phyloP scores from a whole-genome alignment of 768 basidiomycete genomes.

The Xanthoconium purpureum region DNA sequence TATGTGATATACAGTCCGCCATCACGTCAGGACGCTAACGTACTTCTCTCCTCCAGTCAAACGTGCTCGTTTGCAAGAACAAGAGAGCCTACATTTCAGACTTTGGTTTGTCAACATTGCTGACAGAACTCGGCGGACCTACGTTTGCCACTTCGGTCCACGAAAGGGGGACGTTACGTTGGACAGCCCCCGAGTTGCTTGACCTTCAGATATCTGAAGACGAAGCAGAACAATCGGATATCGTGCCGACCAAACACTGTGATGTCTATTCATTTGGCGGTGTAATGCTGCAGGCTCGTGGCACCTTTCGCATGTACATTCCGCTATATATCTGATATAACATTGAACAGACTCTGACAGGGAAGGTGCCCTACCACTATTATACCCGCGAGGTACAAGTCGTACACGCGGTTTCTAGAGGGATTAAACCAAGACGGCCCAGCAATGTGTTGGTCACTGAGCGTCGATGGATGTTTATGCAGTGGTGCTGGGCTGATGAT shows the following conservation, averaged over 20 bases:
- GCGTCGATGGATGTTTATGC: constrained; percentile 10
- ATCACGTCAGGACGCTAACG: neutral
- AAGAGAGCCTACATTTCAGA: constrained; percentile 31
- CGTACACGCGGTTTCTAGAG: constrained; percentile 9
- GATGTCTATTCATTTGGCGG: constrained; percentile 28
- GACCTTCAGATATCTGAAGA: constrained; percentile 13
- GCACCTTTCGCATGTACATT: neutral
- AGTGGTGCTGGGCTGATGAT: constrained; percentile 23
- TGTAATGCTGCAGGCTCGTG: constrained; percentile 26
- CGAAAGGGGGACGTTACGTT: constrained; percentile 29
- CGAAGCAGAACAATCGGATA: constrained; percentile 9
- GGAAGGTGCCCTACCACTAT: constrained; percentile 16
- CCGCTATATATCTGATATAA: neutral
- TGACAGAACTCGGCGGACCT: constrained; percentile 36
- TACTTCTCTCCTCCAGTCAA: constrained; percentile 4
- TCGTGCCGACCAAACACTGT: constrained; percentile 8
- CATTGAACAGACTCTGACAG: constrained; percentile 5
- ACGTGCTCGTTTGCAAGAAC: constrained; percentile 15
- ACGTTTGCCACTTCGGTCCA: constrained; percentile 37
- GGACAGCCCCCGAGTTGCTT: constrained; percentile 31
- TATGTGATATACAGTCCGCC: neutral
- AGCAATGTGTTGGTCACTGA: constrained; percentile 2
- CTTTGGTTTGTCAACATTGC: constrained; percentile 44
- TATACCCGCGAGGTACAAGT: constrained; percentile 9
- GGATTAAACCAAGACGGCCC: constrained; percentile 12